A percentile compares a stretch with the other conserved stretches of the same genome.
Conservation (phyloP, 2,329 filamentous ascomycete genomes). For the Chaetomiaceae sp. region DNA sequence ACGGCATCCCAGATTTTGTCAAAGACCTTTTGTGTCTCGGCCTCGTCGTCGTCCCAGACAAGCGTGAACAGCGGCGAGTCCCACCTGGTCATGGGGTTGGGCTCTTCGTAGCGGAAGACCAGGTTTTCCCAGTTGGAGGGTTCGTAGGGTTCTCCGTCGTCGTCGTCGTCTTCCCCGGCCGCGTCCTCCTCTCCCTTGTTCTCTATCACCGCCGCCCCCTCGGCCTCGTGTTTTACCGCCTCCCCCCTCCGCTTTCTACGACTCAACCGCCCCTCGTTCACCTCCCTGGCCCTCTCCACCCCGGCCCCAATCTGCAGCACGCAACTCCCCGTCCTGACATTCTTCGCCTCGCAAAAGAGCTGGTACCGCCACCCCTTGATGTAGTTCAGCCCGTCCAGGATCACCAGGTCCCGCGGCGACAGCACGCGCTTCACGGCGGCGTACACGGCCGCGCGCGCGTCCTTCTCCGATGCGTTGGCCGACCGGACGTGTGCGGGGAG, state of each 20-base stretch:
- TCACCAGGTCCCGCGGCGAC: slow-evolving; percentile 67
- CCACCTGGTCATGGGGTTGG: slow-evolving; percentile 80
- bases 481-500: slow-evolving; percentile 60
- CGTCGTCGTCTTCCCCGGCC: slow-evolving; percentile 32
- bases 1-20: slow-evolving; percentile 72
- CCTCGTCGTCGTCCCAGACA: slow-evolving; percentile 67
- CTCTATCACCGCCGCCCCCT: slow-evolving; percentile 9
- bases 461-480: slow-evolving; percentile 73
- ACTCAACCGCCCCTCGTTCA: slow-evolving; percentile 58
- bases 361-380: slow-evolving; percentile 90
- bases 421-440: slow-evolving; percentile 74
- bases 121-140: slow-evolving; percentile 69
- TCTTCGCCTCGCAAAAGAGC: slow-evolving; percentile 79
- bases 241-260: slow-evolving; percentile 22
- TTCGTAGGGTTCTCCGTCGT: slow-evolving; percentile 46
- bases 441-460: slow-evolving; percentile 71
- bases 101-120: slow-evolving; percentile 79
- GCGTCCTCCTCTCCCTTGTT: background rate
- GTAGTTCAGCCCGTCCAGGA: slow-evolving; percentile 78
- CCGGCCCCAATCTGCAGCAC: slow-evolving; percentile 63
- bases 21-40: slow-evolving; percentile 52
- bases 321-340: slow-evolving; percentile 68
- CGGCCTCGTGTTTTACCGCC: too few species aligned
- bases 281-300: slow-evolving; percentile 46
- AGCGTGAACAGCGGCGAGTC: slow-evolving; percentile 79